Base-by-base conservation (phyloP, 208 protist genomes). In the Hexamita inflata region DNA sequence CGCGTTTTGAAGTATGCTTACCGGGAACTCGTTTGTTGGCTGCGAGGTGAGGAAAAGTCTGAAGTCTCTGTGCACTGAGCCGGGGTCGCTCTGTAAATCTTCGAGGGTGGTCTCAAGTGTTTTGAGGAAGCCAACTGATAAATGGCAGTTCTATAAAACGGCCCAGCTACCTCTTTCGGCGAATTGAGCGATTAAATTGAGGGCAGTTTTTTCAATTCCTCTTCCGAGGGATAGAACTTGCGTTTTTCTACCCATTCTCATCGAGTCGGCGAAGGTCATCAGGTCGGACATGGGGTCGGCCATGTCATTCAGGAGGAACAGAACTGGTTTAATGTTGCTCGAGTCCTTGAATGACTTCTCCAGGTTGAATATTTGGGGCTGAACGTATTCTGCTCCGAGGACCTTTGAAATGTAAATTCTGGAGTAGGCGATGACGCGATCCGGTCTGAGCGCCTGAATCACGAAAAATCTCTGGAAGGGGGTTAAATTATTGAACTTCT, bases 31-130 rank as follows among this genome's bases (percentile, higher is more conserved):
- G 45, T 84, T 84, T 60, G 92, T 95, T 34, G 94, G 94, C 83
- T 97, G 94, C 35, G 95, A 97, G n/a, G 95, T 98, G 0, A 98
- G 84, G 93, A 94, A 98, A 38, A 98, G 86, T 30, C 95, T 85
- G 86, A 97, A 98, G 80, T 98, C 92, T 40, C 90, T 86, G 80
- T 97, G 89, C 26, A 93, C 90, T 70, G 90, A 85, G n/a, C 26
- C 38, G 34, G 74, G 64, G 38, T 80, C 40, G 1, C 2, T 35
- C 1, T 49, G 1, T 0, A 94, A 84, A 82, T 89, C 89, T 83
- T 97, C 93, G 42, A 98, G 84, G 57, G 90, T 81, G 81, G 95
- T 95, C 81, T 98, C 94, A 29, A 98, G 86, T 57, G 91, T 87
- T 81, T 91, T 90, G 87, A 98, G 93, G 93, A 94, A 98, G 32